These are phyloP conservation scores for Ramalina peruviana DNA, from an alignment of 495 filamentous ascomycete genomes.

Conservation along the genomic window DNA sequence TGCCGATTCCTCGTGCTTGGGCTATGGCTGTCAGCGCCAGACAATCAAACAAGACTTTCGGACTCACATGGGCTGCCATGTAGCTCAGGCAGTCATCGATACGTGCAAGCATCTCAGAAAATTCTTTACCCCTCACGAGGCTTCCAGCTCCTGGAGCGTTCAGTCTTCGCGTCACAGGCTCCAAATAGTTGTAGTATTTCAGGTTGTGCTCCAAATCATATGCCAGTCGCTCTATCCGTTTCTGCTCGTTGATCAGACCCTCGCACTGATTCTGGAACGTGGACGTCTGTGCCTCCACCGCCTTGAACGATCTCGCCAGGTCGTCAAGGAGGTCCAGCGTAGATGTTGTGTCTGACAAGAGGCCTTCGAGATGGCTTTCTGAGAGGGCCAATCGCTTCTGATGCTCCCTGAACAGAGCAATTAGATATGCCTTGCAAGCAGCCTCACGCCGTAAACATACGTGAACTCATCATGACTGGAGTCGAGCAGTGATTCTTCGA, in stretches of 20 bases:
- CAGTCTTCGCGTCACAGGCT: slow-evolving; percentile 74
- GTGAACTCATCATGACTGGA: slow-evolving; percentile 76
- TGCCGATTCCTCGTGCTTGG: slow-evolving; percentile 70
- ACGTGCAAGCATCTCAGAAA: slow-evolving; percentile 69
- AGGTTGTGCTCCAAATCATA: slow-evolving; percentile 73
- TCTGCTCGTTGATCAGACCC: slow-evolving; percentile 65
- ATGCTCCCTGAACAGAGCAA: slow-evolving; percentile 42
- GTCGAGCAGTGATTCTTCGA: slow-evolving; percentile 55
- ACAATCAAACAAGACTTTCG: not conserved
- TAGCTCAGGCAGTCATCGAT: slow-evolving; percentile 82
- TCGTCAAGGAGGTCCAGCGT: slow-evolving; percentile 59
- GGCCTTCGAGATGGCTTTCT: slow-evolving; percentile 61
- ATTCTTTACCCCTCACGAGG: slow-evolving; percentile 65
- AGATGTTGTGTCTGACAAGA: slow-evolving; percentile 60
- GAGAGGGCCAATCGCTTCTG: slow-evolving; percentile 67
- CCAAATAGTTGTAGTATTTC: slow-evolving; percentile 82
- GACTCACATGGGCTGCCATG: slow-evolving; percentile 67
- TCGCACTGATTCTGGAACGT: slow-evolving; percentile 87
- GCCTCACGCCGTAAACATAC: slow-evolving; percentile 32
- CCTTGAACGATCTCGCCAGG: slow-evolving; percentile 67
- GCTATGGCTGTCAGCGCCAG: slow-evolving; percentile 30
- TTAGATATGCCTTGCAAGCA: not conserved
- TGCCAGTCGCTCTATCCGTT: slow-evolving; percentile 57
- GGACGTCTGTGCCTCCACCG: slow-evolving; percentile 80
- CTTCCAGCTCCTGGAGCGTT: slow-evolving; percentile 84